Evolutionary conservation across 805 yeast species (phyloP), one percentile per base, ranked within the genome.

Genomic region (Myxozyma kluyveri): DNA sequence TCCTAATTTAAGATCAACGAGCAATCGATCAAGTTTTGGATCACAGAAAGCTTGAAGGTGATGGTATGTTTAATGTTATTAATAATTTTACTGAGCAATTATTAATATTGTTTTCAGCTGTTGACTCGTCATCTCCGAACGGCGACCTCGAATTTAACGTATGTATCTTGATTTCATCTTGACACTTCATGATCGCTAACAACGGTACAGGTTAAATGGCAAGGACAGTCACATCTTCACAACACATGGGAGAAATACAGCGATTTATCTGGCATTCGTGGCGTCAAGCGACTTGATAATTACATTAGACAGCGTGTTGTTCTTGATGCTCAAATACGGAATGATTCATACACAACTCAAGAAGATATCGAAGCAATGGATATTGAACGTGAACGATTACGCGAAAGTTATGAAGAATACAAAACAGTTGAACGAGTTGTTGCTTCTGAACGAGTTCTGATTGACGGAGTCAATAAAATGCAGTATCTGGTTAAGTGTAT

Each of bases 361-460:
- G 99, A 91, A 69, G 98, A 93, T 60, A 75, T 91, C 36, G 99
- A 91, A 68, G 84, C 88, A 19, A 84, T 91, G 89, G 96, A 89
- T 63, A 78, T 91, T 59, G 98, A 91, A 63, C 79, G 82, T 24
- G 97, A 89, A 65, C 77, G 96, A 42, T 77, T 84, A 65, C 73
- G 86, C 36, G 98, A 91, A 58, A 91, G 87, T 62, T 80, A 83
- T 58, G 83, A 80, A 39, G 96, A 90, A 66, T 90, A 75, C 72
- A 86, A 86, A 57, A 79, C 81, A 35, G 96, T 88, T 31, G 99
- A 91, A 68, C 79, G 99, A 60, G 85, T 91, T 42, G 89, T 91
- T 31, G 89, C 88, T 52, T 82, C 90, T 47, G 87, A 88, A 62
- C 82, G 99, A 67, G 65, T 67, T 12, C 60, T 61, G 4, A 62